Base-by-base conservation (phyloP, 1,284 basidiomycete genomes). In the Xerocomus amazonicus region DNA sequence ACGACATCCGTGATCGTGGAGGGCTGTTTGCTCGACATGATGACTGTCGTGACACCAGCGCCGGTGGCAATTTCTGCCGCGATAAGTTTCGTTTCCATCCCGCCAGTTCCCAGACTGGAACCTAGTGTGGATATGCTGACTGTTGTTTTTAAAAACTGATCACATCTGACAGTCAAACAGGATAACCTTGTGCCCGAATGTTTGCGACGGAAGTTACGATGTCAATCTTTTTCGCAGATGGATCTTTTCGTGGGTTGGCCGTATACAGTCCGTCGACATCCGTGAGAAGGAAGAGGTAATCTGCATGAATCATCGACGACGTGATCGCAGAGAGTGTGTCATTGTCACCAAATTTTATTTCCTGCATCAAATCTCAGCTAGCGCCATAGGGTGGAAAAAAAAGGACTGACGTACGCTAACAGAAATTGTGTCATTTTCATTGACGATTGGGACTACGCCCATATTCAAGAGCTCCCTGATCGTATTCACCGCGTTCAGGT, bases 301-400 rank as follows among this genome's bases (percentile, higher is more conserved):
- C 95, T 13, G 96, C 96, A 59, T 97, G 92, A 23, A 98, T 87
- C 84, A 99, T 95, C 4, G 92, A 92, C 1, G 94, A 90, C 1
- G 96, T 94, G 59, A 99, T 95, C 17, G 96, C 96, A 27, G 94
- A 97, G 16, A 99, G 75, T 0, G 96, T 98, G 67, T 99, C 97
- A 66, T 99, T 99, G 73, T 99, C 97, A 45, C 97, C 96, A 63
- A 99, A 99, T 87, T 96, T 96, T 59, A 99, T 97, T 85, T 99
- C 96, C 90, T 93, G 60, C 9, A 4, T 13, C 35, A 2, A 33
- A 23, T 9, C 31, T 63, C 44, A 49, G 32, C 37, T n/a, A 47
- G 6, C 42, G 29, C 7, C 10, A 34, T 40, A 32, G 3, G 29
- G 31, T n/a, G 19, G 19, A 4, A 23, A 0, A 5, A 29, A 5